Evolutionary conservation across 768 basidiomycete species (phyloP).

Genomic region (Rickenella mellea): DNA sequence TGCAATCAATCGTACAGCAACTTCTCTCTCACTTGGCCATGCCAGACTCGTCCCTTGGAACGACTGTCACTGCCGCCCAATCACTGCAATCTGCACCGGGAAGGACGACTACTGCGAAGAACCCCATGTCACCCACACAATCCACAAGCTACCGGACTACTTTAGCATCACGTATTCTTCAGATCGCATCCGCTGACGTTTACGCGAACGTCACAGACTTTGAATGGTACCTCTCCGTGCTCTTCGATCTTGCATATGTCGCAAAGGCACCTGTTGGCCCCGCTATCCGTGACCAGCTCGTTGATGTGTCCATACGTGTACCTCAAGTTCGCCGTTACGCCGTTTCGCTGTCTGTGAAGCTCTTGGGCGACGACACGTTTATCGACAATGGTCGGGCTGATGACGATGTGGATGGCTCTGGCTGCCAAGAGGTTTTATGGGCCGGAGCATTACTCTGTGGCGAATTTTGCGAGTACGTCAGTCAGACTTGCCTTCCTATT

Average conservation of each 20-base stretch:
- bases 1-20: conserved; percentile 86
- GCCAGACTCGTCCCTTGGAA: conserved; percentile 35
- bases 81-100: conserved; percentile 37
- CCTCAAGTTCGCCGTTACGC: conserved; percentile 66
- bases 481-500: conserved; percentile 6
- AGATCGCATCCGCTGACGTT: conserved; percentile 74
- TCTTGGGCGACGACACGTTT: conserved; percentile 73
- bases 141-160: conserved; percentile 81
- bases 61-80: conserved; percentile 48
- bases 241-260: conserved; percentile 85
- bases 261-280: conserved; percentile 71
- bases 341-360: conserved; percentile 72
- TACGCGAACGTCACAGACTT: conserved; percentile 89
- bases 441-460: conserved; percentile 97
- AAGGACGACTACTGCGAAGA: conserved; percentile 21
- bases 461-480: conserved; percentile 78
- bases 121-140: conserved; percentile 45
- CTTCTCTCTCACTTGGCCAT: conserved; percentile 78
- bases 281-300: conserved; percentile 73
- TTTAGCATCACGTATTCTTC: conserved; percentile 73
- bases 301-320: conserved; percentile 83
- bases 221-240: conserved; percentile 95
- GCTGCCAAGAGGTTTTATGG: conserved; percentile 77
- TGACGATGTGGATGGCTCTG: conserved; percentile 4
- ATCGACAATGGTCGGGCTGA: conserved; percentile 40